phyloP scores from a whole-genome alignment of 2,329 filamentous ascomycete genomes.

The Trichoderma gracile region DNA sequence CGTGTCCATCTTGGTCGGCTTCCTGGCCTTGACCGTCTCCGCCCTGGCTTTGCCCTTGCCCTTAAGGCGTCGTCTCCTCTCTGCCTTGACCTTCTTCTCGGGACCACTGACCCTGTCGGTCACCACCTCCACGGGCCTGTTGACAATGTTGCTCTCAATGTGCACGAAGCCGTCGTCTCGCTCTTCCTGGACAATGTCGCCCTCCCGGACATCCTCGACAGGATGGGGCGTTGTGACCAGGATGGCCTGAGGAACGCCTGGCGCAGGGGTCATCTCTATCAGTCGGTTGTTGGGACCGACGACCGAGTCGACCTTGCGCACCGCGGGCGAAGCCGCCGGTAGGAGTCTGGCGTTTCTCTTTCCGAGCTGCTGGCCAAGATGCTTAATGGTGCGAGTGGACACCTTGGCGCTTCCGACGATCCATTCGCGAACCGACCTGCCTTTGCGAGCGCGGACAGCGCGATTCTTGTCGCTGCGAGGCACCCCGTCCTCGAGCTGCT shows the following conservation, averaged over 20 bases:
- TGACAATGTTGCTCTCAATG: constrained; percentile 20
- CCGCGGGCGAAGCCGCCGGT: constrained; percentile 14
- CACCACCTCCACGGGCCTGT: constrained; percentile 3
- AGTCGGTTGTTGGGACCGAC: constrained; percentile 24
- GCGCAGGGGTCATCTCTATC: constrained; percentile 21
- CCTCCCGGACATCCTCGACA: constrained; percentile 17
- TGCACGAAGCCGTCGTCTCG: constrained; percentile 18
- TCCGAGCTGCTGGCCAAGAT: constrained; percentile 19
- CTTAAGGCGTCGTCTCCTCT: constrained; percentile 7
- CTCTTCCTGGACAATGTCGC: constrained; percentile 23
- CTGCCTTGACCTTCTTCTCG: constrained; percentile 10
- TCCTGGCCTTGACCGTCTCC: not conserved
- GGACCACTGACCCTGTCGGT: not conserved
- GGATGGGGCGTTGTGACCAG: constrained; percentile 13
- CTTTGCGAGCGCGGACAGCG: constrained; percentile 1
- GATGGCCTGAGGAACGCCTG: constrained; percentile 17
- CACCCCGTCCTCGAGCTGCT: constrained; percentile 1
- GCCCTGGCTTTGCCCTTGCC: constrained; percentile 14
- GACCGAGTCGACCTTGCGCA: constrained; percentile 22
- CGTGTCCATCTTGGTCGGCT: not conserved
- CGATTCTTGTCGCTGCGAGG: not conserved
- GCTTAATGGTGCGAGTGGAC: constrained; percentile 11
- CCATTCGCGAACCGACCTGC: constrained; percentile 17
- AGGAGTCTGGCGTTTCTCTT: constrained; percentile 18
- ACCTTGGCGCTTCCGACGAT: constrained; percentile 24